Evolutionary conservation across 306 rosid genomes (phyloP), one percentile per base, ranked within the genome.

Genomic region (Lathyrus tuberosus): DNA sequence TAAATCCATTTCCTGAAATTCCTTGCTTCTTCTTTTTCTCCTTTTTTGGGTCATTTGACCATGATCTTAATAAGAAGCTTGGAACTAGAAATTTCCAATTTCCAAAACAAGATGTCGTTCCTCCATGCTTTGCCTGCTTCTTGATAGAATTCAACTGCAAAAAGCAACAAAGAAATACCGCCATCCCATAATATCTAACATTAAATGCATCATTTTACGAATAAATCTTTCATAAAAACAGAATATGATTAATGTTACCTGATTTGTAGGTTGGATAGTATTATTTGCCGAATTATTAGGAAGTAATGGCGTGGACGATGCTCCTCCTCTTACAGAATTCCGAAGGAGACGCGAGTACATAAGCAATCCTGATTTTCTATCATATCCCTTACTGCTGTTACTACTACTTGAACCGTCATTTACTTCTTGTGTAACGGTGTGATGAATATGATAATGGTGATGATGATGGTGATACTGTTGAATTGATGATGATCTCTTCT

Each of bases 341-440:
- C 96, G 78, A 26, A 92, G 85, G 10, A 35, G 81, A 69, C 70
- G 86, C 2, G 96, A 86, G 75, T 89, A 86, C 54, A 47, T 85
- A 61, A 92, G 98, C 44, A 92, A 81, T 79, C 89, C 84, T 40
- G 84, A 81, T 79, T 81, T 89, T 79, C 98, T 83, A 60, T 83
- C 82, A 67, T 75, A 80, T 56, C 84, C 87, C 69, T 76, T 79
- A 31, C 56, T 52, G 14, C 40, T 60, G 15, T 7, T 60, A 33
- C 6, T 35, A 5, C 52, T 13, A 64, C 22, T 64, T 61, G 35
- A 15, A 3, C 70, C 81, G 28, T 65, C 67, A 62, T 73, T 35
- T 5, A 68, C 75, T 69, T n/a, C n/a, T n/a, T 60, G 52, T 78
- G 64, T 77, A 38, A 68, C 5, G 8, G 69, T 81, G 22, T 60